Evolutionary conservation across 2,329 filamentous ascomycete species (phyloP).

Genomic region (Aspergillus fumigatus): DNA sequence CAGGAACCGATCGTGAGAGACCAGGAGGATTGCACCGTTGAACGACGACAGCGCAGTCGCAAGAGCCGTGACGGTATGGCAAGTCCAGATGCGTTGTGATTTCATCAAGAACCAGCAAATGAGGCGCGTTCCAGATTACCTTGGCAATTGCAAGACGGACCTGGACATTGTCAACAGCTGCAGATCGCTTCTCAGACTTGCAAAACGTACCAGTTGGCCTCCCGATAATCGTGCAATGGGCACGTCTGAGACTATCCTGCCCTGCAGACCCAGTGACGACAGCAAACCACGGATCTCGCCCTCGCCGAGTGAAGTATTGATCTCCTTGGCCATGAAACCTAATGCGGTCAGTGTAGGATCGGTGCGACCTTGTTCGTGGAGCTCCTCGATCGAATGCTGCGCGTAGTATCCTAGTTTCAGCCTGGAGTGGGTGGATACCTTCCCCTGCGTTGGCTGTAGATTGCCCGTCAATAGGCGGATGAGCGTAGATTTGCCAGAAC

Average conservation of each 20-base stretch:
- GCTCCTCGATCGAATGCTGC: constrained; percentile 69
- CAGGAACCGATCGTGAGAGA: constrained; percentile 81
- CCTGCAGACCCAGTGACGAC: constrained; percentile 64
- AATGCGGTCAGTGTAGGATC: constrained; percentile 60
- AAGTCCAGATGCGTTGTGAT: constrained; percentile 83
- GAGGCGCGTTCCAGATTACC: constrained; percentile 64
- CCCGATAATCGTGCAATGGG: constrained; percentile 70
- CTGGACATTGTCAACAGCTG: constrained; percentile 15
- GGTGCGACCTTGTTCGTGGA: constrained; percentile 54
- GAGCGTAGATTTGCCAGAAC: constrained; percentile 75
- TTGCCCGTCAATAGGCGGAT: constrained; percentile 65
- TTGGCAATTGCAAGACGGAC: constrained; percentile 62
- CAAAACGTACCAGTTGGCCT: constrained; percentile 63
- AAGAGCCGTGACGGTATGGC: constrained; percentile 70
- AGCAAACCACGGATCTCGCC: constrained; percentile 64
- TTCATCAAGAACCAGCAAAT: constrained; percentile 72
- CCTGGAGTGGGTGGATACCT: constrained; percentile 62
- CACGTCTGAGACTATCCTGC: constrained; percentile 67
- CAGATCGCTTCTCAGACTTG: constrained; percentile 8
- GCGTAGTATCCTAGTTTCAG: constrained; percentile 72
- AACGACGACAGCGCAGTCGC: constrained; percentile 62
- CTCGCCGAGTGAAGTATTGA: constrained; percentile 54
- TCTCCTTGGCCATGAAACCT: constrained; percentile 55
- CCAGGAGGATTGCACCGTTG: constrained; percentile 69
- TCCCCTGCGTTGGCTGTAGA: constrained; percentile 56